Evolutionary conservation across 106 monocot species (phyloP), one percentile per base, ranked within the genome.

Genomic region (Allium sativum): DNA sequence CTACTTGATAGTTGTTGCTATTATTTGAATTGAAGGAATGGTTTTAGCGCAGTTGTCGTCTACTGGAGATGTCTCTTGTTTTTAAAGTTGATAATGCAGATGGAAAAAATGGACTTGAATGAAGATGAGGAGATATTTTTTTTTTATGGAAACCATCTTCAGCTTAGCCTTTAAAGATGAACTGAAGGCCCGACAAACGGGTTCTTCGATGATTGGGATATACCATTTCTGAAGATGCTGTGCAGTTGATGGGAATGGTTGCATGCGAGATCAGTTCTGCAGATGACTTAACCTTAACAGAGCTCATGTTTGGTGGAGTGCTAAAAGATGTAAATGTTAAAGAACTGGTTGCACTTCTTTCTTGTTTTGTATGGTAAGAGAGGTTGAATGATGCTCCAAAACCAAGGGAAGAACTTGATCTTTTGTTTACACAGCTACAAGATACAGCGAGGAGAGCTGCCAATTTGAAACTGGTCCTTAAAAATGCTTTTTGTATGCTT

Each of bases 111-210:
- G n/a, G n/a, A n/a, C n/a, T n/a, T n/a, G n/a, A n/a, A n/a, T n/a
- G n/a, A n/a, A n/a, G n/a, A n/a, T n/a, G n/a, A n/a, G n/a, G n/a
- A n/a, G n/a, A n/a, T n/a, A n/a, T n/a, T n/a, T n/a, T n/a, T n/a
- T n/a, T n/a, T n/a, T n/a, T n/a, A n/a, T n/a, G n/a, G n/a, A n/a
- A n/a, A n/a, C n/a, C n/a, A n/a, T n/a, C n/a, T n/a, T n/a, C n/a
- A n/a, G n/a, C n/a, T 82, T 96, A 56, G 96, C 96, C 70, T 96
- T 96, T 71, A 96, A 96, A 70, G 96, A 91, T 66, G 96, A 98
- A 65, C 84, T 98, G 18, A 98, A 91, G 61, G 84, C 91, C 59
- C 82, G 84, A n/a, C 12, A 98, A 96, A 81, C 66, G 96, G 44
- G 96, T 98, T 71, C 88, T 98, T 17, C 84, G 88, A 10, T 70